A percentile compares a stretch with the other conserved stretches of the same genome.
Evolutionary conservation across 108 stramenopile genomes (phyloP).

Genomic region (Chaetoceros muelleri): DNA sequence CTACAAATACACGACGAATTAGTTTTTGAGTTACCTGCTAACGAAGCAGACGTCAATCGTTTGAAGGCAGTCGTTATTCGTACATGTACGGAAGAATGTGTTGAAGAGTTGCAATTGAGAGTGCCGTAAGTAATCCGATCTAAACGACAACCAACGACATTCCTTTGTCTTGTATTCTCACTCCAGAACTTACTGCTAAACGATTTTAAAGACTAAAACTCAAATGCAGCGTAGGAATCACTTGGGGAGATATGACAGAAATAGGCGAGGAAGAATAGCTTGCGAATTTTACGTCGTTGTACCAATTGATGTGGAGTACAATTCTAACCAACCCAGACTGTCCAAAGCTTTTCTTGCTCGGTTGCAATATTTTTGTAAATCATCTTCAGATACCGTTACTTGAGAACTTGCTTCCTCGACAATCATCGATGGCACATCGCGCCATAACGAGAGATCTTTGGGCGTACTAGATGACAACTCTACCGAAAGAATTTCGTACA

Average conservation of each 20-base stretch:
- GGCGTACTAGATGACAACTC: constrained; percentile 51
- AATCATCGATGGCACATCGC: constrained; percentile 22
- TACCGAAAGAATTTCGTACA: constrained; percentile 33
- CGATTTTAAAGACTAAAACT: too few relatives aligned
- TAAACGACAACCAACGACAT: too few relatives aligned
- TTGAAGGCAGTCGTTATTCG: constrained; percentile 18
- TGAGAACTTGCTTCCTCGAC: constrained; percentile 8
- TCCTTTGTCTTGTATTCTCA: too few relatives aligned
- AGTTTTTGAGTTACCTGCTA: constrained; percentile 23
- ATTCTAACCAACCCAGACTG: constrained; percentile 9
- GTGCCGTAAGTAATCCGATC: too few relatives aligned
- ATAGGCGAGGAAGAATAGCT: background rate
- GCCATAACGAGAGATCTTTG: constrained; percentile 62
- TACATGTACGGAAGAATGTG: constrained; percentile 27
- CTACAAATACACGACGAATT: constrained; percentile 57
- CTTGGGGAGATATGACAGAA: constrained; percentile 2
- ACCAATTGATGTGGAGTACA: background rate
- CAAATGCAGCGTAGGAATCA: constrained; percentile 1
- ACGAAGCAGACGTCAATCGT: constrained; percentile 14
- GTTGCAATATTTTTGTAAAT: constrained; percentile 14
- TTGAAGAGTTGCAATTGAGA: constrained; percentile 12
- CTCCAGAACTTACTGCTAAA: too few relatives aligned
- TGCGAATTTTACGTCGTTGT: background rate
- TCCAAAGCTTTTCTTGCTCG: constrained; percentile 6
- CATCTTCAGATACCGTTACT: background rate